A percentile compares a stretch with the other conserved stretches of the same genome.
Evolutionary conservation across 169 alveolate genomes (phyloP).

Genomic region (Eimeria acervulina): DNA sequence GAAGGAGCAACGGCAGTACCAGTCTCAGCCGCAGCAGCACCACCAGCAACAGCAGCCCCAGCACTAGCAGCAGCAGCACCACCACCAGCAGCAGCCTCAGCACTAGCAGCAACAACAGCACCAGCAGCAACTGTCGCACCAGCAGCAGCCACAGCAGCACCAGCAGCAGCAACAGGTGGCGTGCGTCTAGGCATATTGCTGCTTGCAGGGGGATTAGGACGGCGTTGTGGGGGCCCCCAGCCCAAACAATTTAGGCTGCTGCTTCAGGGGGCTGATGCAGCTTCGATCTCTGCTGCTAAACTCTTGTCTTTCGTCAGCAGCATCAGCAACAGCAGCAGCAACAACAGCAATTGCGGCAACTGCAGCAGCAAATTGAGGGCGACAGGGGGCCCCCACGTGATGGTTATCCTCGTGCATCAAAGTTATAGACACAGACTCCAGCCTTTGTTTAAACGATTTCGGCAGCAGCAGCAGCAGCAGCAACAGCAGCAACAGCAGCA

Average conservation of each 20-base stretch:
- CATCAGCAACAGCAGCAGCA: constrained; percentile 7
- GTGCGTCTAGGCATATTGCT: background rate
- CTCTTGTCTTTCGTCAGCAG: background rate
- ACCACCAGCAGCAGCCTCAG: background rate
- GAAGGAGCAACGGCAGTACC: too few species aligned
- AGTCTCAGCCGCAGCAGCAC: background rate
- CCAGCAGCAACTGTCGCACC: background rate
- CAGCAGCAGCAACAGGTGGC: background rate
- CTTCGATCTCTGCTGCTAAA: background rate
- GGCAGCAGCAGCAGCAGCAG: background rate
- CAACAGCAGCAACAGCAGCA: background rate
- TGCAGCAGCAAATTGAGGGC: background rate
- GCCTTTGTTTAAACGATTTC: background rate
- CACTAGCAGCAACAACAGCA: background rate
- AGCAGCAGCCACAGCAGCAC: background rate
- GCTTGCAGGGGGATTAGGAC: background rate
- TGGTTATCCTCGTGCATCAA: background rate
- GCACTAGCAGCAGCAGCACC: background rate
- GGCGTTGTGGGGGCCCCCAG: constrained; percentile 23
- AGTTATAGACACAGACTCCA: background rate
- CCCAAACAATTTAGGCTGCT: background rate
- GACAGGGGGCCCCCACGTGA: background rate
- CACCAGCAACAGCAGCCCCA: background rate
- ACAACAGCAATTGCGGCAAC: background rate
- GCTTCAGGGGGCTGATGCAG: constrained; percentile 23